These are phyloP conservation scores for Acorus calamus DNA, from an alignment of 106 monocot genomes.

Conservation along the genomic window DNA sequence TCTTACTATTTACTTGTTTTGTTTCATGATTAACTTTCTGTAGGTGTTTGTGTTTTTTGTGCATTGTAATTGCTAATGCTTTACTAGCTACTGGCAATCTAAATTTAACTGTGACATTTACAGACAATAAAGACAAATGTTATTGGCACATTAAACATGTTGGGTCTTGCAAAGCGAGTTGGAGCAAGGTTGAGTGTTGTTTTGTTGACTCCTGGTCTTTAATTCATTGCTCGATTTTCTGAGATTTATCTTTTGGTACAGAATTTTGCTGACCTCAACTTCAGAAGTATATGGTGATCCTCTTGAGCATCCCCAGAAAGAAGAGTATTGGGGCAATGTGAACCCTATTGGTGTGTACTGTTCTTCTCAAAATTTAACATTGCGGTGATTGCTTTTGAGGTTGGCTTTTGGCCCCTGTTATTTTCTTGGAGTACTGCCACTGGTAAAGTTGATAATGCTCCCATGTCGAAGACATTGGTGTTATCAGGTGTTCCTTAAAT, in stretches of 20 bases:
- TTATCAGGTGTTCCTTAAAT: too few relatives aligned
- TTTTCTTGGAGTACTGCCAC: too few relatives aligned
- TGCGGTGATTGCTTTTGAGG: too few relatives aligned
- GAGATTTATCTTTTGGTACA: slow-evolving; percentile 8
- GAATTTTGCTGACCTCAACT: slow-evolving; percentile 92
- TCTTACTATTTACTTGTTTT: too few relatives aligned
- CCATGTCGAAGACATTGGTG: too few relatives aligned
- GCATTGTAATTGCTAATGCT: too few relatives aligned
- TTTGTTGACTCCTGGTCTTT: neutral
- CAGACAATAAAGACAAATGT: slow-evolving; percentile 99
- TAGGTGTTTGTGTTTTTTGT: too few relatives aligned
- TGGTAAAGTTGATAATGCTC: too few relatives aligned
- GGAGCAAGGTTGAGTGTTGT: slow-evolving; percentile 64
- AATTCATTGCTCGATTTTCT: neutral
- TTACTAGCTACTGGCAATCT: too few relatives aligned
- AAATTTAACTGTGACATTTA: slow-evolving; percentile 1
- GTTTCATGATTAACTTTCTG: too few relatives aligned
- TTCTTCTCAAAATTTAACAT: neutral
- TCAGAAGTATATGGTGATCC: slow-evolving; percentile 99
- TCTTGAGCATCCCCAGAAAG: slow-evolving; percentile 89
- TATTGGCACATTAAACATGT: slow-evolving; percentile 93
- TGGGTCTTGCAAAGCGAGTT: slow-evolving; percentile 95
- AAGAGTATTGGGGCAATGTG: slow-evolving; percentile 98
- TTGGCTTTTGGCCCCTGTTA: too few relatives aligned
- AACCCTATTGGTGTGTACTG: slow-evolving; percentile 74